phyloP scores from a whole-genome alignment of 495 filamentous ascomycete species.

The Aspergillus nanangensis region DNA sequence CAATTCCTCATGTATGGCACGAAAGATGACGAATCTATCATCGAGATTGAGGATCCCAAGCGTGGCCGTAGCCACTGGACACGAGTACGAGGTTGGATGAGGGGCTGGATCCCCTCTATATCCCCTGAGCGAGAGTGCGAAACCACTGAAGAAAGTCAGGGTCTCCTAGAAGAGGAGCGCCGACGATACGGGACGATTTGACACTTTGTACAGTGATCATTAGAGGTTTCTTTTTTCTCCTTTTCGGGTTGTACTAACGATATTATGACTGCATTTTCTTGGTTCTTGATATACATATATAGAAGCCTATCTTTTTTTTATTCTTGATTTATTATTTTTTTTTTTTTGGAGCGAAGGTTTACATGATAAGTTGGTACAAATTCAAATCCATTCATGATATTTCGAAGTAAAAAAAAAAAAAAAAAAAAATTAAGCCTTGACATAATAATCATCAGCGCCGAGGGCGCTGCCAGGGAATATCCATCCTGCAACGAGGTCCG shows the following conservation, averaged over 20 bases:
- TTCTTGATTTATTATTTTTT: no score
- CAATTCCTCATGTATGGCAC: conserved; percentile 62
- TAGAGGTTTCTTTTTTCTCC: background rate
- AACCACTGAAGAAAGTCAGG: conserved; percentile 23
- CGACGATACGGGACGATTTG: conserved; percentile 36
- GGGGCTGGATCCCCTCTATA: conserved; percentile 58
- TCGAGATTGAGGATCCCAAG: conserved; percentile 30
- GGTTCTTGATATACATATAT: no score
- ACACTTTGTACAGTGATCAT: background rate
- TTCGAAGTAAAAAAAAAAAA: no score
- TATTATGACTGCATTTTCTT: background rate
- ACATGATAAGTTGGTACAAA: no score
- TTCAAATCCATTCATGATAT: no score
- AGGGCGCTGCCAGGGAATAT: no score
- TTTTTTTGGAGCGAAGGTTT: no score
- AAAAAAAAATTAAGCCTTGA: no score
- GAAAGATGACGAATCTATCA: conserved; percentile 26
- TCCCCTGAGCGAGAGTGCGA: conserved; percentile 20
- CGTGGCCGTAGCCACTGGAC: conserved; percentile 45
- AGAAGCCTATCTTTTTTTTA: no score
- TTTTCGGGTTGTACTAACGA: background rate
- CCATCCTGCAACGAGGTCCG: no score
- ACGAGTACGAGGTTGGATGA: conserved; percentile 62
- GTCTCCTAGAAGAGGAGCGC: conserved; percentile 27
- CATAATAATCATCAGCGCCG: no score